phyloP scores from a whole-genome alignment of 2,329 filamentous ascomycete genomes.

The Sclerotinia spermophila region DNA sequence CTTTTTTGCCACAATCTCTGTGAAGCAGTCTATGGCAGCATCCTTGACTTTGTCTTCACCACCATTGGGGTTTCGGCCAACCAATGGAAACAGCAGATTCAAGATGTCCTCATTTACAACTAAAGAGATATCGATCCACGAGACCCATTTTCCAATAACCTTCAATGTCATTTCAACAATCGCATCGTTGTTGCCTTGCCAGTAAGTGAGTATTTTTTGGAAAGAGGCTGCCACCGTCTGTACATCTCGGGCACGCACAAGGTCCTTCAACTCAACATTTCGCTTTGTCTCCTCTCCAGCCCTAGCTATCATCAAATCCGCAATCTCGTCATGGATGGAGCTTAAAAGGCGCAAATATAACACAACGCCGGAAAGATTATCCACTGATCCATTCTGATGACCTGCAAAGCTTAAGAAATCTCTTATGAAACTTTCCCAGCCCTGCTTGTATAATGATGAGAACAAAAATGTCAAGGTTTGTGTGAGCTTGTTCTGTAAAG shows the following conservation, averaged over 20 bases:
- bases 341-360: slow-evolving; percentile 86
- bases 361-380: slow-evolving; percentile 72
- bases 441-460: slow-evolving; percentile 75
- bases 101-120: slow-evolving; percentile 90
- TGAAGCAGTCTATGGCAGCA: slow-evolving; percentile 90
- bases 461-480: slow-evolving; percentile 96
- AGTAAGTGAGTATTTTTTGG: slow-evolving; percentile 83
- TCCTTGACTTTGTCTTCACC: slow-evolving; percentile 78
- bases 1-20: slow-evolving; percentile 95
- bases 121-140: slow-evolving; percentile 95
- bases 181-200: slow-evolving; percentile 59
- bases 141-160: slow-evolving; percentile 95
- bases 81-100: slow-evolving; percentile 76
- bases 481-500: slow-evolving; percentile 93
- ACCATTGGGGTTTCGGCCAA: slow-evolving; percentile 64
- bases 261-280: slow-evolving; percentile 86
- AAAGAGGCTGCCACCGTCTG: slow-evolving; percentile 84
- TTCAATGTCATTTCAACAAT: slow-evolving; percentile 86
- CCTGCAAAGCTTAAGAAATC: slow-evolving; percentile 79
- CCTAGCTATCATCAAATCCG: slow-evolving; percentile 81
- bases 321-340: slow-evolving; percentile 95
- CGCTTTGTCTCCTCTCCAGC: slow-evolving; percentile 76
- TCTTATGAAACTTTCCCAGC: slow-evolving; percentile 87
- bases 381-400: slow-evolving; percentile 53
- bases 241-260: slow-evolving; percentile 82